phyloP scores from a whole-genome alignment of 257 asterid species.

The Gynochthodes officinalis region DNA sequence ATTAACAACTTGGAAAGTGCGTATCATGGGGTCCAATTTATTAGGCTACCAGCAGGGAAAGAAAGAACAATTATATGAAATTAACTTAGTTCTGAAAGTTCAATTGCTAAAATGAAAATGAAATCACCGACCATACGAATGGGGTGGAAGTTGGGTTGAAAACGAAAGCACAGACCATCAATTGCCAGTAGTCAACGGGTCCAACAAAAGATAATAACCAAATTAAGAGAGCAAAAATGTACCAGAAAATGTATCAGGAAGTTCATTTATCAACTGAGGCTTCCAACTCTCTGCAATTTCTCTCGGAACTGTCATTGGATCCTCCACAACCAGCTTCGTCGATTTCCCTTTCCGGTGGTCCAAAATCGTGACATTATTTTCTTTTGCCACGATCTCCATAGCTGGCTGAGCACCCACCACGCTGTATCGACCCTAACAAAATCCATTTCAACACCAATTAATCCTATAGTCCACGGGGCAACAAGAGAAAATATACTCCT shows the following conservation, averaged over 20 bases:
- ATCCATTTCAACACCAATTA: slow-evolving; percentile 1
- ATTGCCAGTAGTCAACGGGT: not conserved
- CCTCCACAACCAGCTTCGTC: slow-evolving; percentile 49
- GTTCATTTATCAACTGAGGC: slow-evolving; percentile 58
- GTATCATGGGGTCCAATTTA: not conserved
- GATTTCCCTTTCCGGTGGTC: slow-evolving; percentile 56
- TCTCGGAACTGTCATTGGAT: slow-evolving; percentile 69
- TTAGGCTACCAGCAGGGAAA: not conserved
- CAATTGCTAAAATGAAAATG: too few species aligned
- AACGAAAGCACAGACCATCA: not conserved
- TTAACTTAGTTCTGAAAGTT: not conserved
- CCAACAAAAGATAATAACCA: not conserved
- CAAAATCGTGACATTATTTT: slow-evolving; percentile 57
- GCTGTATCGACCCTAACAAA: slow-evolving; percentile 78
- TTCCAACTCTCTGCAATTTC: slow-evolving; percentile 69
- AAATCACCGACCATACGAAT: too few species aligned
- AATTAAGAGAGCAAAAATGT: slow-evolving; percentile 15
- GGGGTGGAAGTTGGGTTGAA: not conserved
- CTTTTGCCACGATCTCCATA: slow-evolving; percentile 75
- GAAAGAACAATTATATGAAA: not conserved
- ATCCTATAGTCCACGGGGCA: not conserved
- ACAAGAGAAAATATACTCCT: not conserved
- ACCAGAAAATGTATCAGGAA: slow-evolving; percentile 91
- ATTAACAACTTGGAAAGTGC: not conserved
- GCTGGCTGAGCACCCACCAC: slow-evolving; percentile 85